These are phyloP conservation scores for Plasmopara muralis DNA, from an alignment of 352 stramenopile species.

Conservation along the genomic window DNA sequence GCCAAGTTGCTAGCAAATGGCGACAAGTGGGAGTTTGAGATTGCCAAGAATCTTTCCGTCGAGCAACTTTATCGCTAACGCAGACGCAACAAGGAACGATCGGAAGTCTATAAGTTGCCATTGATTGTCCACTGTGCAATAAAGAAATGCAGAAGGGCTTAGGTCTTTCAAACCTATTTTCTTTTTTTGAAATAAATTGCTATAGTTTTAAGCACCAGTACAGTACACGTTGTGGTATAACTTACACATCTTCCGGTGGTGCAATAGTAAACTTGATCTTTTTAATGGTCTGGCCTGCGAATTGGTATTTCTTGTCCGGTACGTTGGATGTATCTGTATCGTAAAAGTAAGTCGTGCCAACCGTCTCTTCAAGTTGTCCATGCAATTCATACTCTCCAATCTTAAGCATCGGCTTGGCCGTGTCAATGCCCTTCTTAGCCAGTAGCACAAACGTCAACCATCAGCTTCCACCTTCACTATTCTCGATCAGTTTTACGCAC, in stretches of 20 bases:
- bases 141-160: too few relatives aligned
- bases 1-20: conserved; percentile 99
- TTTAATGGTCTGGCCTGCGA: conserved; percentile 62
- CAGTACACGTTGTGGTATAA: neutral
- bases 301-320: conserved; percentile 43
- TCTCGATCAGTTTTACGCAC: conserved; percentile 15
- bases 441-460: neutral
- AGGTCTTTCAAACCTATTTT: too few relatives aligned
- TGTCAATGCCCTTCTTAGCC: conserved; percentile 54
- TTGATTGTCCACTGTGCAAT: too few relatives aligned
- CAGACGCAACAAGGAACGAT: too few relatives aligned
- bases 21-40: conserved; percentile 99
- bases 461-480: too few relatives aligned
- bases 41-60: conserved; percentile 97
- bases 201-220: too few relatives aligned
- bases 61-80: conserved; percentile 98
- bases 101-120: too few relatives aligned
- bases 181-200: too few relatives aligned
- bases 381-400: conserved; percentile 71
- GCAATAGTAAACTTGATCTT: conserved; percentile 80
- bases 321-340: conserved; percentile 47
- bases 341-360: conserved; percentile 78
- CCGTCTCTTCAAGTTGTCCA: conserved; percentile 62
- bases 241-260: conserved; percentile 39
- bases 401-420: conserved; percentile 43